Percentiles rank a stretch among this genome's conserved stretches.
phyloP scores from a whole-genome alignment of 2,329 filamentous ascomycete genomes.

The Metarhizium album region DNA sequence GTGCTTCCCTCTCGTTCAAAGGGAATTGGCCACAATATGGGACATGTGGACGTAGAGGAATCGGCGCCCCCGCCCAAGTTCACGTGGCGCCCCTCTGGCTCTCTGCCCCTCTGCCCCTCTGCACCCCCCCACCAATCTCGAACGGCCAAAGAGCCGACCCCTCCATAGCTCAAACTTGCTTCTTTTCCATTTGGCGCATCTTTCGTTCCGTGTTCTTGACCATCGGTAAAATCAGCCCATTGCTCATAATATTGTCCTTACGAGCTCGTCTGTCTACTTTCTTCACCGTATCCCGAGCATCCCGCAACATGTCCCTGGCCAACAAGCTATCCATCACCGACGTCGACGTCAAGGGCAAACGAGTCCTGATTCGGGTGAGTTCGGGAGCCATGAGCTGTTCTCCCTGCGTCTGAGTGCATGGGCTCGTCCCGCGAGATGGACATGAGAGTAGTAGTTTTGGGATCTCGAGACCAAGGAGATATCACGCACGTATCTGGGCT shows the following conservation, averaged over 20 bases:
- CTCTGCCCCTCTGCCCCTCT: neutral
- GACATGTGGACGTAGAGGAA: too few species aligned
- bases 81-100: neutral
- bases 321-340: conserved; percentile 97
- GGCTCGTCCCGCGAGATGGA: neutral
- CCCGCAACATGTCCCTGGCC: conserved; percentile 78
- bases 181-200: neutral
- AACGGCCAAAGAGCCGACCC: neutral
- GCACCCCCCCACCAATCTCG: neutral
- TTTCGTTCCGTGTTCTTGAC: neutral
- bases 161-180: conserved; percentile 3
- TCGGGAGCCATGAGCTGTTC: conserved; percentile 6
- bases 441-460: neutral
- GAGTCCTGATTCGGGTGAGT: conserved; percentile 90
- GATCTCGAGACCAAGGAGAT: neutral
- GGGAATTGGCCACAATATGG: too few species aligned
- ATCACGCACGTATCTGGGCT: neutral
- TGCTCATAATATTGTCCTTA: neutral
- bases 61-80: too few species aligned
- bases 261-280: neutral
- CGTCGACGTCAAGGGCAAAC: conserved; percentile 95
- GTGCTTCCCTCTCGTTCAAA: too few species aligned
- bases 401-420: neutral
- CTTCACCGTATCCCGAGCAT: neutral
- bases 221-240: neutral